These are phyloP conservation scores for Nicotiana benthamiana DNA, from an alignment of 257 asterid genomes.

Conservation along the genomic window DNA sequence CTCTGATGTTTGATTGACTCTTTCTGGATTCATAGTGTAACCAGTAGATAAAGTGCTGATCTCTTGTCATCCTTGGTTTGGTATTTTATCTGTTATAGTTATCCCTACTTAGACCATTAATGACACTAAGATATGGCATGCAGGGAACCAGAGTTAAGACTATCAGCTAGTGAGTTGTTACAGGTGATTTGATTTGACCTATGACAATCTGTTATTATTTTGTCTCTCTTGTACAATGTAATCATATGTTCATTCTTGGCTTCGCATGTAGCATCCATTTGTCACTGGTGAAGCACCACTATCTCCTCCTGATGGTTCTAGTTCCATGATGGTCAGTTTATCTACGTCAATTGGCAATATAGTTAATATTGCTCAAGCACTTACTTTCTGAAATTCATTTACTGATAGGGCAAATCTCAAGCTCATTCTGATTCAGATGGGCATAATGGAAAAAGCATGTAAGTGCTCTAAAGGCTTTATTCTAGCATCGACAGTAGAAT, in stretches of 20 bases:
- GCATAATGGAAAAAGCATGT: neutral
- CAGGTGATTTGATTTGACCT: conserved; percentile 38
- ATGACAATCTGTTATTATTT: neutral
- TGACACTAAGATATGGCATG: neutral
- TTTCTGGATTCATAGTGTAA: neutral
- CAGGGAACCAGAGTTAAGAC: conserved; percentile 88
- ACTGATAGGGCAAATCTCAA: conserved; percentile 2
- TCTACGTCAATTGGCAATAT: neutral
- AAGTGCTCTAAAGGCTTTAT: conserved; percentile 2
- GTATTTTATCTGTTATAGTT: conserved; percentile 16
- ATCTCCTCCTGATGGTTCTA: neutral
- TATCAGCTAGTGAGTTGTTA: conserved; percentile 80
- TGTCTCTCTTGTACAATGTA: neutral
- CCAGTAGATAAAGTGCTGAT: neutral
- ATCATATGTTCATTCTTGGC: neutral
- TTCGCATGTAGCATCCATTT: conserved; percentile 76
- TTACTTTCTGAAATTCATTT: conserved; percentile 2
- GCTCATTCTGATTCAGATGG: conserved; percentile 2
- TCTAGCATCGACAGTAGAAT: neutral
- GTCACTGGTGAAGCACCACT: conserved; percentile 55
- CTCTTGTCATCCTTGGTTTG: neutral
- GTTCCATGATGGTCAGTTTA: conserved; percentile 1
- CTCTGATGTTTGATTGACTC: neutral
- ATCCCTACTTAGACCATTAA: neutral
- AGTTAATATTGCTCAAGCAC: neutral